Conservation (phyloP, 2,329 filamentous ascomycete genomes). For the Thielaviopsis euricoi region DNA sequence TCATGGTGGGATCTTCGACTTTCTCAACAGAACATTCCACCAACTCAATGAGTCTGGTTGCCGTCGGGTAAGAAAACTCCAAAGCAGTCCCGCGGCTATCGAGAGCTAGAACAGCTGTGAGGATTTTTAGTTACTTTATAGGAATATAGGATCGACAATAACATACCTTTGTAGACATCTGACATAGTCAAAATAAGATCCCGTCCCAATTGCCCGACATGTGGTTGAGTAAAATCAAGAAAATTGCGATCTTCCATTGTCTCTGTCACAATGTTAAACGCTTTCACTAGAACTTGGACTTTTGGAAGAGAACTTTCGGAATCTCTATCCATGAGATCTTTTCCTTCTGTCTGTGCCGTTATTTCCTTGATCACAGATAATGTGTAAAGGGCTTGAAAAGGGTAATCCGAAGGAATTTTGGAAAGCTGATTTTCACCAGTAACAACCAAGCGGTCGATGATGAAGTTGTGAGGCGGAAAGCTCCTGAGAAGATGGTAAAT, state of each 20-base stretch:
- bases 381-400: slow-evolving; percentile 60
- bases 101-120: not conserved
- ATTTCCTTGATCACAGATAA: slow-evolving; percentile 49
- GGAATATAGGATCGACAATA: not conserved
- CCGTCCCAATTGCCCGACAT: not conserved
- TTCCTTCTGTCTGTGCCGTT: slow-evolving; percentile 24
- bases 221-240: slow-evolving; percentile 19
- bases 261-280: slow-evolving; percentile 37
- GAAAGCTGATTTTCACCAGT: slow-evolving; percentile 35
- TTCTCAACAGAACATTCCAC: not conserved
- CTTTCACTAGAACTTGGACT: slow-evolving; percentile 23
- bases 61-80: not conserved
- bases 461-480: slow-evolving; percentile 50
- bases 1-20: not conserved
- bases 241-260: slow-evolving; percentile 44
- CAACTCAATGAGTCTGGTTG: not conserved
- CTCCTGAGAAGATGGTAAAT: slow-evolving; percentile 55
- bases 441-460: slow-evolving; percentile 42
- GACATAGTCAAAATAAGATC: slow-evolving; percentile 13
- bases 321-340: slow-evolving; percentile 17
- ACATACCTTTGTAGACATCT: slow-evolving; percentile 25
- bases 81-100: not conserved
- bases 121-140: not conserved
- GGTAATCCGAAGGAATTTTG: slow-evolving; percentile 51
- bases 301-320: slow-evolving; percentile 16